Evolutionary conservation across 306 rosid genomes (phyloP).

Genomic region (Vigna radiata): DNA sequence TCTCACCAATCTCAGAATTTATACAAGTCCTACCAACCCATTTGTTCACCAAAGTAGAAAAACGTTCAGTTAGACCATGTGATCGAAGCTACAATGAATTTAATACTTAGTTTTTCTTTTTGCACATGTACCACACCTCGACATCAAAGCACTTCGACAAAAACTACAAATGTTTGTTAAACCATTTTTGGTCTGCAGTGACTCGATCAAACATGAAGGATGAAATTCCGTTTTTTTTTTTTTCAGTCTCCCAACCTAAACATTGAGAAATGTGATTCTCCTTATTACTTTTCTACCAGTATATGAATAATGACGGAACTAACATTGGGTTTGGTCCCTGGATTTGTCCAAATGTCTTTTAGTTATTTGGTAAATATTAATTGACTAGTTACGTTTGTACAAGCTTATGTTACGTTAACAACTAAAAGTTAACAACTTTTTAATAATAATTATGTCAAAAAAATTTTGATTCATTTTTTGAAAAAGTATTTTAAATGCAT

Average conservation of each 20-base stretch:
- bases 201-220: not conserved
- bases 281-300: not conserved
- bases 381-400: not conserved
- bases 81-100: not conserved
- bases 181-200: not conserved
- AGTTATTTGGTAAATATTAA: not conserved
- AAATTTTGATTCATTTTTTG: too few relatives aligned
- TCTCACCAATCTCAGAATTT: slow-evolving; percentile 7
- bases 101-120: slow-evolving; percentile 3
- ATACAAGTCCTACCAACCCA: not conserved
- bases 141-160: not conserved
- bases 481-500: too few relatives aligned
- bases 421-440: too few relatives aligned
- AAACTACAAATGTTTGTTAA: not conserved
- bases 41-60: not conserved
- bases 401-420: too few relatives aligned
- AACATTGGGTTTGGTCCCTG: not conserved
- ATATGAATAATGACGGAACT: not conserved
- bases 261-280: not conserved
- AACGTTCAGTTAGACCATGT: not conserved
- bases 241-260: not conserved
- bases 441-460: too few relatives aligned
- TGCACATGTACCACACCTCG: slow-evolving; percentile 5
- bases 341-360: not conserved
- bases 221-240: not conserved